Evolutionary conservation across 192 early-diverging fungal genomes (phyloP).

Genomic region (Linnemannia zychae): DNA sequence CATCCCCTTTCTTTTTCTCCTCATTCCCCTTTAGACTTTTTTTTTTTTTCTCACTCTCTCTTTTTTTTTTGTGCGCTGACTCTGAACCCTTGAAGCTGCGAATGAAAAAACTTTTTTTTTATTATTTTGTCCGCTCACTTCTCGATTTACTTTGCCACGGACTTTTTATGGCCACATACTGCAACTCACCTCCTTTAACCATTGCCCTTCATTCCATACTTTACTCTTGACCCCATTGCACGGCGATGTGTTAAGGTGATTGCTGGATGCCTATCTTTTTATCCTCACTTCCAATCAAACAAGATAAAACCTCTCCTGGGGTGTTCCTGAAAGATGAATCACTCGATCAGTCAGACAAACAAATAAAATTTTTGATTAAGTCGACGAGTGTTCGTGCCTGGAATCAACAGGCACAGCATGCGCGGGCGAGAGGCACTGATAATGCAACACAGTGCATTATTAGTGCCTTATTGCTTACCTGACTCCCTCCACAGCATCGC

Average conservation of each 20-base stretch:
- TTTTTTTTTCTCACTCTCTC: neutral
- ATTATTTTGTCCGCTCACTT: neutral
- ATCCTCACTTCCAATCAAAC: no score
- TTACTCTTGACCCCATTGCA: neutral
- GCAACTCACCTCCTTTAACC: no score
- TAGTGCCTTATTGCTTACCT: neutral
- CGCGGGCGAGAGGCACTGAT: neutral
- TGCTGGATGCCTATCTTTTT: no score
- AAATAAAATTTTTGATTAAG: no score
- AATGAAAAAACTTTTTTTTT: neutral
- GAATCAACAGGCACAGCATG: no score
- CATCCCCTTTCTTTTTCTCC: neutral
- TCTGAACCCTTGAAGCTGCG: constrained; percentile 8
- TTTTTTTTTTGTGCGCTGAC: neutral
- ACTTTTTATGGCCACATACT: neutral
- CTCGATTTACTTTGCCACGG: neutral
- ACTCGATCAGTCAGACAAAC: no score
- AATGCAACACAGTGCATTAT: neutral
- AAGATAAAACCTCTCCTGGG: no score
- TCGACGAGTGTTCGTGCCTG: no score
- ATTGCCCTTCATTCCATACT: neutral
- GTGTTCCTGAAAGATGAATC: no score
- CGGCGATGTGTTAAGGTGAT: no score
- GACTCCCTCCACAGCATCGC: neutral
- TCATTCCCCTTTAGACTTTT: neutral